Evolutionary conservation across 768 basidiomycete genomes (phyloP), one percentile per base, ranked within the genome.

Genomic region (Leucocoprinus leucothites): DNA sequence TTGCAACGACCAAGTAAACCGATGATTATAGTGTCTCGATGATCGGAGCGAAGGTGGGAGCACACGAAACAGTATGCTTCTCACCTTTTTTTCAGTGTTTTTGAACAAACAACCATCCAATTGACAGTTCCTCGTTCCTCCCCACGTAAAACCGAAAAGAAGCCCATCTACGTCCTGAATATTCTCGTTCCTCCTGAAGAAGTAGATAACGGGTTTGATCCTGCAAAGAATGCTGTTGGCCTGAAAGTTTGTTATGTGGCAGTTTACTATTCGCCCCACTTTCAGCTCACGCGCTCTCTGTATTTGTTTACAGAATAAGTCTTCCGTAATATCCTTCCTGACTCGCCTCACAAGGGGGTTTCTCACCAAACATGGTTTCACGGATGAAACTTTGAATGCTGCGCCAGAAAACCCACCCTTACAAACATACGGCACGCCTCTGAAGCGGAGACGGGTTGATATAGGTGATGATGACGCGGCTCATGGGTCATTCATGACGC

Each of bases 141-240:
- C 31, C 89, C 93, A 28, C 83, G 87, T 38, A 93, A 90, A 69
- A 68, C 72, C 21, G 91, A 93, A 64, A 85, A 84, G 68, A 82
- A 82, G 66, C 85, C 94, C 3, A 82, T 94, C 57, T 98, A 90
- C 66, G 87, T 94, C 44, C 73, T 98, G 45, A 85, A 91, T 64
- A 64, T 98, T 56, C 76, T 72, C 8, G 70, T 94, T 18, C 84
- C 91, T 42, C 71, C 83, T 2, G 70, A 73, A 22, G 73, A 84
- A 24, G 74, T 97, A 8, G 93, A 97, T 64, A 87, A 89, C 53
- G 82, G 83, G 57, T 64, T 94, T 25, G 92, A 91, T 60, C 91
- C 94, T n/a, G 73, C 81, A 16, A 95, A 94, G 71, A 71, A 74
- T 3, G 63, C 73, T 4, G 74, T 94, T 28, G 80, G 86, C 53